These are phyloP conservation scores for Medakamo hakoo DNA, from an alignment of 139 green algal genomes.

Conservation along the genomic window DNA sequence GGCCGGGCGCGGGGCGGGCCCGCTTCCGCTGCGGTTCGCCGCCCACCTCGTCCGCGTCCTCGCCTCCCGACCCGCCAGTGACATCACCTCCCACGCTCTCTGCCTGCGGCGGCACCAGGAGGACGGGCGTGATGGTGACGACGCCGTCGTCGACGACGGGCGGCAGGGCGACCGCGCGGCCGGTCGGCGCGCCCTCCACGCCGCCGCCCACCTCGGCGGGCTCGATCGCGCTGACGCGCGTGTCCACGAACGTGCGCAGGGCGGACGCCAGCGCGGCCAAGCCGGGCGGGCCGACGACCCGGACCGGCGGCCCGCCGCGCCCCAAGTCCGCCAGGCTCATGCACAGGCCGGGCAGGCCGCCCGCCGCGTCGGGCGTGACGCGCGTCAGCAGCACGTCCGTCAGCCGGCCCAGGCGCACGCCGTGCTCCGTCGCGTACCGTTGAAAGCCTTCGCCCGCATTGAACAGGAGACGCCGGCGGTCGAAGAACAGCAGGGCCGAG, in stretches of 20 bases:
- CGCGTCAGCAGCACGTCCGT: conserved; percentile 43
- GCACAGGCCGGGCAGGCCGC: conserved; percentile 68
- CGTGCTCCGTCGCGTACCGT: conserved; percentile 66
- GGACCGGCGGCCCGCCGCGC: conserved; percentile 8
- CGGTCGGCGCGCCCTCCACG: not conserved
- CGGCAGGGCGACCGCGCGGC: not conserved
- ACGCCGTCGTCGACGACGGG: conserved; percentile 22
- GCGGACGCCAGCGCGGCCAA: conserved; percentile 21
- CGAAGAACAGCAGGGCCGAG: conserved; percentile 80
- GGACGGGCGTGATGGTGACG: conserved; percentile 25
- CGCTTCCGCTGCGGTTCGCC: conserved; percentile 3
- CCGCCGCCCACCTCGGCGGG: conserved; percentile 15
- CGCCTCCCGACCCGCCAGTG: too few species aligned
- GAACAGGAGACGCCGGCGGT: conserved; percentile 79
- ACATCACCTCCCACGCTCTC: not conserved
- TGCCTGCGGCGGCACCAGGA: conserved; percentile 4
- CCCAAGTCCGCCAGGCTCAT: conserved; percentile 32
- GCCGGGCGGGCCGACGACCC: conserved; percentile 13
- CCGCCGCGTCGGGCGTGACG: conserved; percentile 44
- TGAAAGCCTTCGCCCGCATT: conserved; percentile 92
- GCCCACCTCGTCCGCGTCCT: conserved; percentile 9
- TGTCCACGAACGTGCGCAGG: conserved; percentile 30
- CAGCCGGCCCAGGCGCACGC: conserved; percentile 52
- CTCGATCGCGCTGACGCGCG: conserved; percentile 11
- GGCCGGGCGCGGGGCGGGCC: not conserved